Evolutionary conservation across 345 rosid genomes (phyloP).

Genomic region (Lepidium sativum): DNA sequence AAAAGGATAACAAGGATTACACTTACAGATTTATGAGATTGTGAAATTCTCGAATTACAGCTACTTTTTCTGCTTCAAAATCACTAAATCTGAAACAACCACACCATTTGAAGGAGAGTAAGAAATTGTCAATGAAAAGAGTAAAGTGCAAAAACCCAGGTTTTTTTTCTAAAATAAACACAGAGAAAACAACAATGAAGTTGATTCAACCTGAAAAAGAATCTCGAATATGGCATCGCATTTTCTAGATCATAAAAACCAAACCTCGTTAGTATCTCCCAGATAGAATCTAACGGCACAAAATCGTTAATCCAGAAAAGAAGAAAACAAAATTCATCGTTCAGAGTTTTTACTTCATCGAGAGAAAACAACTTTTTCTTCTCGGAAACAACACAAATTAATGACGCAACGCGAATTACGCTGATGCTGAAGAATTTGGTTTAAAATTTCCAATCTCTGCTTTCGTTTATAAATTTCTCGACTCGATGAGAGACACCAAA

Average conservation of each 20-base stretch:
- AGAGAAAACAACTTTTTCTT: slow-evolving; percentile 3
- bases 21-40: slow-evolving; percentile 6
- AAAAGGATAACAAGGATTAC: slow-evolving; percentile 12
- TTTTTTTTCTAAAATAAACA: slow-evolving; percentile 1
- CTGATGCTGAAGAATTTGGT: background rate
- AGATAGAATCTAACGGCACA: slow-evolving; percentile 22
- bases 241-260: slow-evolving; percentile 16
- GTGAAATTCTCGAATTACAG: background rate
- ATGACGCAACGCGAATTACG: background rate
- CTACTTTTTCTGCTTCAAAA: slow-evolving; percentile 17
- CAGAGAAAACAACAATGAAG: background rate
- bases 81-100: slow-evolving; percentile 44
- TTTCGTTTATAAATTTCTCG: background rate
- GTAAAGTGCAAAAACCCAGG: background rate
- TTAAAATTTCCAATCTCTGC: background rate
- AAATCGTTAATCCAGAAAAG: background rate
- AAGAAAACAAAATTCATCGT: background rate
- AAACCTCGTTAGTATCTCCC: slow-evolving; percentile 25
- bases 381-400: slow-evolving; percentile 19
- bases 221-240: slow-evolving; percentile 14
- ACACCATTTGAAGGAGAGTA: background rate
- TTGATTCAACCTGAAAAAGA: background rate
- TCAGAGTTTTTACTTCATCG: background rate
- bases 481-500: slow-evolving; percentile 24
- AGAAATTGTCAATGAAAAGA: background rate